Evolutionary conservation across 2,329 filamentous ascomycete genomes (phyloP), one percentile per base, ranked within the genome.

Genomic region (Xylariaceae sp.): DNA sequence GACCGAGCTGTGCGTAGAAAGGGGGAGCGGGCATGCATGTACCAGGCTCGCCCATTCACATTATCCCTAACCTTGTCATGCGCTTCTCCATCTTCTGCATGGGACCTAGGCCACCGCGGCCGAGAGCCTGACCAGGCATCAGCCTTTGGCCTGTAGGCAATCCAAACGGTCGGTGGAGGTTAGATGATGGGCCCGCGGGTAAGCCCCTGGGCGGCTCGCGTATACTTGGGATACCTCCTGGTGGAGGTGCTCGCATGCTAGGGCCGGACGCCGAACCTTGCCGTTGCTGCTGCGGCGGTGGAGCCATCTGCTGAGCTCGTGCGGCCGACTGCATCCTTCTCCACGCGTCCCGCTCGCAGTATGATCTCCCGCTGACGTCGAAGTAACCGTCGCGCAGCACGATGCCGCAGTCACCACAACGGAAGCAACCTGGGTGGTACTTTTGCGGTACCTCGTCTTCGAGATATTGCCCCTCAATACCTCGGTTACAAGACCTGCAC

Each of bases 401-500:
- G 43, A 85, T 76, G 28, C 86, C 84, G 71, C 94, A 98, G 65
- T 91, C 88, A 40, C 83, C 82, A 71, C 95, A 98, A 45, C 87
- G 88, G 76, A 99, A 91, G 75, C 95, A 99, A 6, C 84, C 80
- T 0, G 91, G 86, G 72, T 99, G 95, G 74, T 92, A 95, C 72
- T 97, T 97, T 66, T 86, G 82, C 29, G 82, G 78, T 34, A 79
- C 75, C 67, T 92, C 90, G 26, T 95, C 96, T 72, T 96, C 92
- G 33, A 97, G 80, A 68, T 96, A 99, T 65, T 93, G 88, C 0
- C 95, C 95, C 74, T 99, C 95, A 65, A 99, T 98, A 12, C 95
- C 95, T 9, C 80, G 79, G 62, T 90, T 84, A 73, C 95, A 99
- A 26, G 82, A 83, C 14, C 84, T 83, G 72, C 95, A 99, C 1